These are phyloP conservation scores for Isatis lusitanica DNA, from an alignment of 441 rosid species.

Conservation along the genomic window DNA sequence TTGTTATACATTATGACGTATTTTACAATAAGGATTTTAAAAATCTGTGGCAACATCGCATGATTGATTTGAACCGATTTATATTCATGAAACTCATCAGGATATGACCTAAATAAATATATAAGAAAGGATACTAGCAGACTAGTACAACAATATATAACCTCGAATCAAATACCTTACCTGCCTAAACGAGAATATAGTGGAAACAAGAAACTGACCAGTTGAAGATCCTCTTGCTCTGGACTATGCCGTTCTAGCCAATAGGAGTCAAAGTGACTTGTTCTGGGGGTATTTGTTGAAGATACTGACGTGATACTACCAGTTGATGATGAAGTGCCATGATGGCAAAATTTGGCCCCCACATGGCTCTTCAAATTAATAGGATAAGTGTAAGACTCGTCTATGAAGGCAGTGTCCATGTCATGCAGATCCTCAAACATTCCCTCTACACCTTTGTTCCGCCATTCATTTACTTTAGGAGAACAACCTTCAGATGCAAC, in stretches of 20 bases:
- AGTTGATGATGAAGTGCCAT: slow-evolving; percentile 69
- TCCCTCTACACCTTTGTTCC: slow-evolving; percentile 79
- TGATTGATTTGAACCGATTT: not conserved
- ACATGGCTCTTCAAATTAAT: slow-evolving; percentile 55
- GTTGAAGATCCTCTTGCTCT: slow-evolving; percentile 77
- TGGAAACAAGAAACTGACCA: slow-evolving; percentile 53
- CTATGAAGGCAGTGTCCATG: slow-evolving; percentile 84
- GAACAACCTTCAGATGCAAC: slow-evolving; percentile 59
- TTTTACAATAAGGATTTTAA: not conserved
- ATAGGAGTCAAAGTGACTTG: slow-evolving; percentile 77
- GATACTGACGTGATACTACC: slow-evolving; percentile 83
- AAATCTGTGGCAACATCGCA: not conserved
- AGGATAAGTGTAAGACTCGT: slow-evolving; percentile 53
- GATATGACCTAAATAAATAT: not conserved
- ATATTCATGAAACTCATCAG: slow-evolving; percentile 1
- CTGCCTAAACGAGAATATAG: slow-evolving; percentile 2
- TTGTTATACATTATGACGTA: not conserved
- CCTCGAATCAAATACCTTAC: not conserved
- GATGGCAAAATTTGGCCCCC: slow-evolving; percentile 56
- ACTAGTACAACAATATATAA: not conserved
- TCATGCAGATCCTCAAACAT: slow-evolving; percentile 94
- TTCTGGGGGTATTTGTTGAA: slow-evolving; percentile 75
- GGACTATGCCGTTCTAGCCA: slow-evolving; percentile 76
- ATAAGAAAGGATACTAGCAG: slow-evolving; percentile 5
- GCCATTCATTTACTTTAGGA: slow-evolving; percentile 78